Percentiles rank a stretch among this genome's conserved stretches.
Evolutionary conservation across 768 basidiomycete genomes (phyloP).

Genomic region (Pleurotus salmoneostramineus): DNA sequence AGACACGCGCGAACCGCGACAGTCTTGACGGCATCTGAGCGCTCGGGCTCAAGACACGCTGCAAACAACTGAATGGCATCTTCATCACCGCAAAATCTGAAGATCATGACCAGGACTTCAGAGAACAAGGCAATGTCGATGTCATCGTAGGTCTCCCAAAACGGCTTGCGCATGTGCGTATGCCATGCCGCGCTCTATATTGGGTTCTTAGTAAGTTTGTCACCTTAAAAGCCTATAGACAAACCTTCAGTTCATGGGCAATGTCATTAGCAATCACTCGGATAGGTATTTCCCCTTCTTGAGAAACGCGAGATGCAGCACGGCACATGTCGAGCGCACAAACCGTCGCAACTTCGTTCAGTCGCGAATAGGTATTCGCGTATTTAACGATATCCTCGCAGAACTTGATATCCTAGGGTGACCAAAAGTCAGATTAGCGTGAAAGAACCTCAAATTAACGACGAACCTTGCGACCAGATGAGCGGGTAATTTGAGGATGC

Average conservation of each 20-base stretch:
- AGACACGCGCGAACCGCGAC: constrained; percentile 72
- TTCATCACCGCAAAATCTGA: constrained; percentile 61
- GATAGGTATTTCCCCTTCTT: constrained; percentile 57
- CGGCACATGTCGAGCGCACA: constrained; percentile 78
- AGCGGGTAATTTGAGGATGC: neutral
- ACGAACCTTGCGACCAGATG: constrained; percentile 31
- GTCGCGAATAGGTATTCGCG: constrained; percentile 48
- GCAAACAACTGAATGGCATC: constrained; percentile 60
- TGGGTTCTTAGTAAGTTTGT: neutral
- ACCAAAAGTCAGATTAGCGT: constrained; percentile 6
- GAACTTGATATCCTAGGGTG: constrained; percentile 26
- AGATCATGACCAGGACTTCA: constrained; percentile 70
- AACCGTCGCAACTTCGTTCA: constrained; percentile 62
- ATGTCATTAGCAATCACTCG: constrained; percentile 66
- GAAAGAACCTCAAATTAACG: neutral
- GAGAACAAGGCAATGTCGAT: constrained; percentile 76
- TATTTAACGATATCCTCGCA: constrained; percentile 60
- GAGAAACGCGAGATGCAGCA: constrained; percentile 52
- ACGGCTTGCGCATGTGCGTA: constrained; percentile 46
- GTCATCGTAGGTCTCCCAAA: constrained; percentile 69
- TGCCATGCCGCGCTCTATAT: constrained; percentile 27
- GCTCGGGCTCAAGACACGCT: constrained; percentile 68
- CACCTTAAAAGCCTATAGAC: constrained; percentile 1
- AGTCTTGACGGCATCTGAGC: constrained; percentile 78
- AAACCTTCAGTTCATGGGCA: constrained; percentile 78